Percentiles rank a stretch among this genome's conserved stretches.
phyloP scores from a whole-genome alignment of 495 filamentous ascomycete species.

The Tuber microsphaerosporum region DNA sequence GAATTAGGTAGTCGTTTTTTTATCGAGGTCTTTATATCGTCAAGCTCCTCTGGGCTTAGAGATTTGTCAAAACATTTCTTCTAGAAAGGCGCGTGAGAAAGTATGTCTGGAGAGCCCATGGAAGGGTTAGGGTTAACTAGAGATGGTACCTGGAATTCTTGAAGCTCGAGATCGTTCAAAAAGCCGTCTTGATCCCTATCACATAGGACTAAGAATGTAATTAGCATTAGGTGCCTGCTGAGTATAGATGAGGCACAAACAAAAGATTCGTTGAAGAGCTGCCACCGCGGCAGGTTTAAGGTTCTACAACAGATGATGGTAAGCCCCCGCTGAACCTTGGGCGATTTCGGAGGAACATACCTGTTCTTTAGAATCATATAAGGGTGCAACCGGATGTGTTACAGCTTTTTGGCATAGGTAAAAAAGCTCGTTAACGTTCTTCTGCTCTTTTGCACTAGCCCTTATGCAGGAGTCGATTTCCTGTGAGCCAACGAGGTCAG shows the following conservation, averaged over 20 bases:
- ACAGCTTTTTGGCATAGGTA: slow-evolving; percentile 98
- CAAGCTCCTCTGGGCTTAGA: slow-evolving; percentile 66
- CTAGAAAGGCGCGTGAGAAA: slow-evolving; percentile 13
- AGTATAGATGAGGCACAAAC: slow-evolving; percentile 41
- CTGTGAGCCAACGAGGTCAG: slow-evolving; percentile 17
- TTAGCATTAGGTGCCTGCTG: background rate
- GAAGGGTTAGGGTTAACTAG: slow-evolving; percentile 9
- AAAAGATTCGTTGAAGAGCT: slow-evolving; percentile 83
- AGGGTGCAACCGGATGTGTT: slow-evolving; percentile 89
- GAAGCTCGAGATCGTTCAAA: slow-evolving; percentile 80
- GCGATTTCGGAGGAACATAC: slow-evolving; percentile 8
- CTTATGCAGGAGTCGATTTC: slow-evolving; percentile 97
- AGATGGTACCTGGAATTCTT: slow-evolving; percentile 64
- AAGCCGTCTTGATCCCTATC: slow-evolving; percentile 96
- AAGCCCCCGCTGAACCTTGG: background rate
- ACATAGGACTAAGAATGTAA: slow-evolving; percentile 51
- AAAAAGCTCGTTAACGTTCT: slow-evolving; percentile 87
- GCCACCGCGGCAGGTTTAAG: slow-evolving; percentile 82
- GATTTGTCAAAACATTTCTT: slow-evolving; percentile 79
- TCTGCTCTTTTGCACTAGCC: slow-evolving; percentile 86
- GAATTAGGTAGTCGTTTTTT: slow-evolving; percentile 58
- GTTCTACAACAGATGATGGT: slow-evolving; percentile 43
- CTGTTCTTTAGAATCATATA: slow-evolving; percentile 88
- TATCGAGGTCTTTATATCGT: slow-evolving; percentile 81
- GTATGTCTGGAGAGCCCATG: background rate